These are phyloP conservation scores for Alternaria hordeiaustralica DNA, from an alignment of 2,329 filamentous ascomycete genomes.

Conservation along the genomic window DNA sequence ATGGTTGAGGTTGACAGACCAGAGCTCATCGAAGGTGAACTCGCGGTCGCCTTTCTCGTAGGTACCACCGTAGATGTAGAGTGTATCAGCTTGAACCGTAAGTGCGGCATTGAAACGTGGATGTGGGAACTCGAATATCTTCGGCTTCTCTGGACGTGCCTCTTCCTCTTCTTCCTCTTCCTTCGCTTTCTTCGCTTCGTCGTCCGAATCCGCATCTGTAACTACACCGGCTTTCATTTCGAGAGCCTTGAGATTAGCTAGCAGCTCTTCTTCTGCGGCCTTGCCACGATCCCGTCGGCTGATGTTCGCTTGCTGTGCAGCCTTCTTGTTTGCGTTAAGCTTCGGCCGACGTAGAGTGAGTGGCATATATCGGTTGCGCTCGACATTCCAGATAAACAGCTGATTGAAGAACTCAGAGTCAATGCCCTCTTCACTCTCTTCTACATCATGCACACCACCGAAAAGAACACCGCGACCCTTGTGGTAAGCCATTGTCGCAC, in stretches of 20 bases:
- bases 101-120: constrained; percentile 89
- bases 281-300: constrained; percentile 72
- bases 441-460: constrained; percentile 92
- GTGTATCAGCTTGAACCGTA: constrained; percentile 86
- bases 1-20: constrained; percentile 91
- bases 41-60: constrained; percentile 95
- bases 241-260: constrained; percentile 84
- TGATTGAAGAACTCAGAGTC: constrained; percentile 97
- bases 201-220: constrained; percentile 46
- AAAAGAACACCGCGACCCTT: constrained; percentile 92
- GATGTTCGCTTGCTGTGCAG: constrained; percentile 46
- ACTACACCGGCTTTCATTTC: constrained; percentile 74
- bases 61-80: constrained; percentile 95
- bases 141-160: constrained; percentile 60
- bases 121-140: constrained; percentile 84
- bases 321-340: constrained; percentile 66
- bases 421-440: constrained; percentile 90
- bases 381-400: constrained; percentile 91
- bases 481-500: constrained; percentile 92
- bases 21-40: constrained; percentile 94
- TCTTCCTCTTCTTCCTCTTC: constrained; percentile 57
- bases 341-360: constrained; percentile 78
- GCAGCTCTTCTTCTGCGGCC: constrained; percentile 88
- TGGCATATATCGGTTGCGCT: constrained; percentile 93
- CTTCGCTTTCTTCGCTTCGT: constrained; percentile 37